Evolutionary conservation across 768 basidiomycete genomes (phyloP).

Genomic region (Goffeauzyma gilvescens): DNA sequence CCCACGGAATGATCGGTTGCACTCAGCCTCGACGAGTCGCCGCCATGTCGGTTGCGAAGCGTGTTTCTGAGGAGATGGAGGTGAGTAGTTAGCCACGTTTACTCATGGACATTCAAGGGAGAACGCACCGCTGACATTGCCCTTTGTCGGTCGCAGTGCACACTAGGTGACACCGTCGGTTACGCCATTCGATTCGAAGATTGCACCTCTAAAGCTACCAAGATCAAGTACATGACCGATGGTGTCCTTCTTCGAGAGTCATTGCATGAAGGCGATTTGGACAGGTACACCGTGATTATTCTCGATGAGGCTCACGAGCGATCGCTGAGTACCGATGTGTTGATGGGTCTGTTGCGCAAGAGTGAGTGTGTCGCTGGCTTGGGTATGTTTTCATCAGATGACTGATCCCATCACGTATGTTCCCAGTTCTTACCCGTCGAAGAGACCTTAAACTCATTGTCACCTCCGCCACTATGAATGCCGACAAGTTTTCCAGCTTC

Average conservation of each 20-base stretch:
- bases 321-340: slow-evolving; percentile 86
- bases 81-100: too few relatives aligned
- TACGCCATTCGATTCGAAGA: slow-evolving; percentile 99
- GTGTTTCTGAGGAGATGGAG: slow-evolving; percentile 99
- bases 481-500: slow-evolving; percentile 93
- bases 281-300: slow-evolving; percentile 89
- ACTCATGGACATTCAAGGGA: not conserved
- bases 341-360: slow-evolving; percentile 89
- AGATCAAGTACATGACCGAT: slow-evolving; percentile 99
- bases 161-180: slow-evolving; percentile 74
- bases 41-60: slow-evolving; percentile 99
- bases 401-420: too few relatives aligned
- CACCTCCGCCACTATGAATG: slow-evolving; percentile 98
- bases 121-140: not conserved
- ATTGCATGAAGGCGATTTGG: slow-evolving; percentile 91
- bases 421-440: slow-evolving; percentile 62
- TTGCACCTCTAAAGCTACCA: slow-evolving; percentile 80
- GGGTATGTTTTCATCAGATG: slow-evolving; percentile 1
- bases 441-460: slow-evolving; percentile 90
- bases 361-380: slow-evolving; percentile 39
- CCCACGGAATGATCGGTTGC: slow-evolving; percentile 77
- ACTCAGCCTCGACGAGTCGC: slow-evolving; percentile 97
- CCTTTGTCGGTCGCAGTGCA: slow-evolving; percentile 46
- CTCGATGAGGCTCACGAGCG: slow-evolving; percentile 98
- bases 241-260: slow-evolving; percentile 97